Evolutionary conservation across 345 rosid genomes (phyloP), one percentile per base, ranked within the genome.

Genomic region (Populus deltoides): DNA sequence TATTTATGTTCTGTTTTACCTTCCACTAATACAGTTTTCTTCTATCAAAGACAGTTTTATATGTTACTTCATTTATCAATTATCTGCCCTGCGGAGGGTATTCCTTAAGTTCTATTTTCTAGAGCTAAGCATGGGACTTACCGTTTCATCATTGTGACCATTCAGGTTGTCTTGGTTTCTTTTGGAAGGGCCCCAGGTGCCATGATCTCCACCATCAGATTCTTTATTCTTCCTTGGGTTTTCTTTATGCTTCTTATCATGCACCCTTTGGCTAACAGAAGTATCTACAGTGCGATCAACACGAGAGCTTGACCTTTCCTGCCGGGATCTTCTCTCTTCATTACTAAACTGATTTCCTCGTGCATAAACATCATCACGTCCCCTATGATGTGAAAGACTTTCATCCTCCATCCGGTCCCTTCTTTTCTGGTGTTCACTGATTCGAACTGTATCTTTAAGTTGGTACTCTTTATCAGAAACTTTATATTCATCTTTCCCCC

Each of bases 281-380:
- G 80, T 62, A 81, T 86, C 86, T 75, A 68, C 73, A 81, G 89
- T 80, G 78, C 81, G 92, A 57, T 89, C 94, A 80, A 67, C 85
- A 39, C 91, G 92, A 78, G 81, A 66, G 74, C 85, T 80, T 78
- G 93, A 80, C 85, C 86, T 90, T 71, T 91, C 97, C 76, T 84
- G 97, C 87, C 94, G 85, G 57, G 89, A 80, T 88, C 86, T 92
- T 86, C 90, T 90, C 77, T 89, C 99, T 76, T 88, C 92, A 45
- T 77, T 81, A 59, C 39, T 73, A 73, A 33, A 73, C 77, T 87
- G 89, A 78, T 84, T 91, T 80, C 89, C 87, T 29, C 90, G 92
- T 55, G 78, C 84, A 86, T 88, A 80, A 78, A 84, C 77, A 84
- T 89, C 93, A 75, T 87, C 96, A 39, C 87, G 92, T 55, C 90